Base-by-base conservation (phyloP, 2,329 filamentous ascomycete species). In the Thielaviopsis populi region DNA sequence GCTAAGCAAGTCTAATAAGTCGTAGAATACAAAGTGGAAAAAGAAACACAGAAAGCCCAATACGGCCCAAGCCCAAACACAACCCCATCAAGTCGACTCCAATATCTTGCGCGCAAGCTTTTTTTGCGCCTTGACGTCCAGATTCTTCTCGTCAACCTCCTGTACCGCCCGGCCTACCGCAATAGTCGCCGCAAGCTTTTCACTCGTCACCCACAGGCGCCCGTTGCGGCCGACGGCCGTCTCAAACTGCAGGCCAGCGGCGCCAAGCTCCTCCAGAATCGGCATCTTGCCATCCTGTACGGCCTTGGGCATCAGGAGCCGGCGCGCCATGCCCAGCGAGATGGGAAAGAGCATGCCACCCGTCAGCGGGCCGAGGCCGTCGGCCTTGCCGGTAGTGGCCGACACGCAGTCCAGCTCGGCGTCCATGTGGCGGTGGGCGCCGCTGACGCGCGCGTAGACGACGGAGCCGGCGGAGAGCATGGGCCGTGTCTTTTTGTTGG, bases 151-250 rank as follows among this genome's bases (percentile, higher is more conserved):
- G 72, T 97, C 91, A n/a, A 86, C 87, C 71, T 89, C 83, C 69
- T 81, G 80, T 59, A 99, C 77, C 53, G 89, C 88, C 69, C 83
- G 83, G 0, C 91, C 92, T 64, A 97, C 88, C 0, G 84, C 81
- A 67, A 96, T 77, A 7, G 91, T 86, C 40, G 84, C 85, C 75
- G 82, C 87, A 43, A 86, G 76, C 67, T 79, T 87, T 33, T 87
- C 88, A 68, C 87, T 91, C 71, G 92, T 86, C 15, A 97, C 88
- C 91, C 94, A 97, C 24, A 97, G 82, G 73, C 84, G 86, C 48
- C 94, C 94, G 73, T 99, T 99, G 70, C 90, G 83, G 19, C 94
- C 94, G 8, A 96, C 88, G 0, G 92, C 92, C 66, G 95, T 88
- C 78, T 99, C 94, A 73, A 97, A 99, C 22, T 88, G 85, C 15